Evolutionary conservation across 345 rosid genomes (phyloP).

Genomic region (Anacardium occidentale): DNA sequence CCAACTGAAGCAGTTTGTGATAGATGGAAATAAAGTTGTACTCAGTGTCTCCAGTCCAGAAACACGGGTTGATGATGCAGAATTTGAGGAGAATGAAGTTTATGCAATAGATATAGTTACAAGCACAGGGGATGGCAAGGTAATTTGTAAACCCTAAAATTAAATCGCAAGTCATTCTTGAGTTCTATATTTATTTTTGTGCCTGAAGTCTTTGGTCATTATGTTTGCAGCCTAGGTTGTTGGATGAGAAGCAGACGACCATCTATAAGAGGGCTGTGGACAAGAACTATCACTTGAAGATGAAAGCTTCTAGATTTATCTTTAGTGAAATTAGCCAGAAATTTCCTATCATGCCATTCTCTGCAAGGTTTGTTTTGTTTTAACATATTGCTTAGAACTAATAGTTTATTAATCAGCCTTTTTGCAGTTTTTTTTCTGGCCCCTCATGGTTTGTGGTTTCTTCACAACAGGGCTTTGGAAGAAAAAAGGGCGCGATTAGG

Average conservation of each 20-base stretch:
- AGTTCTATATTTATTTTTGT: background rate
- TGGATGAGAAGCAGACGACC: constrained; percentile 97
- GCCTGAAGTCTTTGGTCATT: constrained; percentile 8
- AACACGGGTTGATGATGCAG: constrained; percentile 87
- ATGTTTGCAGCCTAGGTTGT: constrained; percentile 75
- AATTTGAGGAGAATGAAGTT: constrained; percentile 96
- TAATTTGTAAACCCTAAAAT: constrained; percentile 28
- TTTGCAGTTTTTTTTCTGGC: background rate
- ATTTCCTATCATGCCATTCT: constrained; percentile 80
- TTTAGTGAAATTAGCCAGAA: constrained; percentile 87
- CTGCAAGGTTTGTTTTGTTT: constrained; percentile 62
- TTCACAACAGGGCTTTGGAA: constrained; percentile 68
- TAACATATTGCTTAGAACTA: background rate
- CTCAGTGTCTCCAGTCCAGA: constrained; percentile 74
- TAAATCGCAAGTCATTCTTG: background rate
- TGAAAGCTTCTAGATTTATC: constrained; percentile 98
- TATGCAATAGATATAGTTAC: constrained; percentile 84
- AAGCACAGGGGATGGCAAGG: constrained; percentile 99
- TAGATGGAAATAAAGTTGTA: constrained; percentile 85
- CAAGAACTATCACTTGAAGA: constrained; percentile 83
- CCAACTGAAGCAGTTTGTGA: constrained; percentile 83
- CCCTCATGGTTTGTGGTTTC: background rate
- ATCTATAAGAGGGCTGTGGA: constrained; percentile 85
- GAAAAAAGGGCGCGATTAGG: constrained; percentile 97
- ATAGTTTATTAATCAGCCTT: background rate